Conservation (phyloP, 441 rosid species). For the Rhodomyrtus psidioides region DNA sequence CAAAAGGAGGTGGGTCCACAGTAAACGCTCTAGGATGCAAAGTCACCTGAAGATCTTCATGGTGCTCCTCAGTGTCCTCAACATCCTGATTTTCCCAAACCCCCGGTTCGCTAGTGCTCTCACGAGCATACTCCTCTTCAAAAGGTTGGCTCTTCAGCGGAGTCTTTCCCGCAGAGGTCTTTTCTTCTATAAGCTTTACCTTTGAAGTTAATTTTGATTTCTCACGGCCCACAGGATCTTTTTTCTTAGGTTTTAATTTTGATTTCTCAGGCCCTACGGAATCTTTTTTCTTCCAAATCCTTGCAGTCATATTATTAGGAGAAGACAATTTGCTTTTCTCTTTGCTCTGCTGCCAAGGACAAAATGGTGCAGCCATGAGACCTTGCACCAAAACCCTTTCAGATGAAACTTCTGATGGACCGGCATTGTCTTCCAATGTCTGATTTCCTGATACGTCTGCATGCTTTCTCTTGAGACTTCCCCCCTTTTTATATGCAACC, state of each 20-base stretch:
- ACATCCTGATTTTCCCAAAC: conserved; percentile 10
- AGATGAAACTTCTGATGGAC: background rate
- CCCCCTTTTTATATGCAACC: background rate
- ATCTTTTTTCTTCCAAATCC: conserved; percentile 1
- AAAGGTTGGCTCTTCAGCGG: background rate
- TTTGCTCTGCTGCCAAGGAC: background rate
- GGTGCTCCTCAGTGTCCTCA: conserved; percentile 6
- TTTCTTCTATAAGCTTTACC: conserved; percentile 17
- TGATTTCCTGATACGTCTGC: conserved; percentile 1
- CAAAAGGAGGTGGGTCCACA: conserved; percentile 43
- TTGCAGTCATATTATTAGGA: background rate
- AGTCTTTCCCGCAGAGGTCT: background rate
- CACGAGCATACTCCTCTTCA: background rate
- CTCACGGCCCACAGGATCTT: conserved; percentile 5
- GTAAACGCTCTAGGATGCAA: conserved; percentile 8
- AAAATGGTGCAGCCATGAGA: conserved; percentile 17
- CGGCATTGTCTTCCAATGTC: background rate
- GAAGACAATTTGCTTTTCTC: background rate
- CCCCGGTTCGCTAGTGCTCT: background rate
- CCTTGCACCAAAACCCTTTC: conserved; percentile 19
- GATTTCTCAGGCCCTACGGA: conserved; percentile 3
- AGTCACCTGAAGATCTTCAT: conserved; percentile 2
- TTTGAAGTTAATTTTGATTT: conserved; percentile 8
- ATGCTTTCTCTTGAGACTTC: conserved; percentile 1
- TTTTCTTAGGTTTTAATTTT: conserved; percentile 7